Conservation (phyloP, 768 basidiomycete genomes). For the Amanita molliuscula region DNA sequence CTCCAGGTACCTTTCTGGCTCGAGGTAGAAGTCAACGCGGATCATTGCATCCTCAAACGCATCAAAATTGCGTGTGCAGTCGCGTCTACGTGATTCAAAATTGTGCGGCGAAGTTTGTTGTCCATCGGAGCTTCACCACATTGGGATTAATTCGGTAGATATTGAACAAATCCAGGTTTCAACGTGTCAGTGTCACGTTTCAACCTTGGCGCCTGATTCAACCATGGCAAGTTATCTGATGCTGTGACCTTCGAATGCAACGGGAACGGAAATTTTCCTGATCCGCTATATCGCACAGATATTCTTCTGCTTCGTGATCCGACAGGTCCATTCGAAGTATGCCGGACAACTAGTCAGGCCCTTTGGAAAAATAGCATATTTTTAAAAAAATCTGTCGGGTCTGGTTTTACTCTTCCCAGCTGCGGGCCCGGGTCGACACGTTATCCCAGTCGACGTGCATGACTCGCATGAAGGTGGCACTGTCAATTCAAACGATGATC, state of each 20-base stretch:
- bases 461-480: too few species aligned
- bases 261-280: background rate
- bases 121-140: background rate
- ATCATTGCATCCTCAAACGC: background rate
- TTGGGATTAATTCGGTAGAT: background rate
- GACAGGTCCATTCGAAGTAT: background rate
- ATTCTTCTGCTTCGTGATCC: background rate
- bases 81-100: background rate
- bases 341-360: background rate
- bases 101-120: background rate
- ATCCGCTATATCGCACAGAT: background rate
- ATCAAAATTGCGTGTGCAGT: background rate
- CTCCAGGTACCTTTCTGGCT: background rate
- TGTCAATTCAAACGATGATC: background rate
- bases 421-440: background rate
- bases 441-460: too few species aligned
- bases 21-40: background rate
- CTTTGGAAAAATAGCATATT: background rate
- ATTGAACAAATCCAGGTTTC: background rate
- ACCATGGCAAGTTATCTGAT: background rate
- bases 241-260: slow-evolving; percentile 1
- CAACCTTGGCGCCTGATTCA: background rate
- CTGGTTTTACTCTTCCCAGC: background rate
- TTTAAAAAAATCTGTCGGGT: background rate
- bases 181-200: background rate